Evolutionary conservation across 2,329 filamentous ascomycete species (phyloP), one percentile per base, ranked within the genome.

Genomic region (Didymella arachidicola): DNA sequence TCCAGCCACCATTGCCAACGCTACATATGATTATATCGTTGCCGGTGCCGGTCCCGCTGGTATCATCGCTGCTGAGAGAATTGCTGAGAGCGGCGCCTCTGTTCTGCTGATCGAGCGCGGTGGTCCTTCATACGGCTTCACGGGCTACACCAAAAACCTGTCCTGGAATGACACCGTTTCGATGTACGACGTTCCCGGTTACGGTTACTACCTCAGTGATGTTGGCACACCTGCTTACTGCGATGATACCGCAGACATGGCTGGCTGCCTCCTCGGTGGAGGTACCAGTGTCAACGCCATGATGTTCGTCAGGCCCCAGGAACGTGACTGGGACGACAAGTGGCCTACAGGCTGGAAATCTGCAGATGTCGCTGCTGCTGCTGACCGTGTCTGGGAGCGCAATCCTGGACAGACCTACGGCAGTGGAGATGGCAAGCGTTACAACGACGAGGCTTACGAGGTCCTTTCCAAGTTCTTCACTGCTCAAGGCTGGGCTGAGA

Each of bases 271-370:
- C 29, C 81, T 91, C 1, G 89, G 89, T 39, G 89, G 89, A 45
- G 85, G 86, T 3, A 87, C 85, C 1, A 83, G 85, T 18, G 80
- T 90, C 68, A 91, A 90, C 65, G 84, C 87, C 39, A 86, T 84
- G 53, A 76, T 74, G 69, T 73, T 67, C 30, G 73, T 77, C 49
- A 71, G 59, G 51, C 74, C 74, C 16, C 70, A 73, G 22, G 65
- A 71, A 22, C 60, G 64, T 7, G 90, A 92, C 72, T 92, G 89
- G 78, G 86, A 92, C 70, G 83, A 86, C 70, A 89, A 89, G 72
- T 92, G 90, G 79, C 89, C 89, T 1, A 63, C 78, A 2, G 89
- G 89, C 44, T 93, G 89, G 89, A 87, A 89, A 73, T 82, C 84
- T 43, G 71, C 78, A 12, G 88, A 92, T 66, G 83, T 92, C 70